These are phyloP conservation scores for Kwoniella sp. DNA, from an alignment of 768 basidiomycete species.

Conservation along the genomic window DNA sequence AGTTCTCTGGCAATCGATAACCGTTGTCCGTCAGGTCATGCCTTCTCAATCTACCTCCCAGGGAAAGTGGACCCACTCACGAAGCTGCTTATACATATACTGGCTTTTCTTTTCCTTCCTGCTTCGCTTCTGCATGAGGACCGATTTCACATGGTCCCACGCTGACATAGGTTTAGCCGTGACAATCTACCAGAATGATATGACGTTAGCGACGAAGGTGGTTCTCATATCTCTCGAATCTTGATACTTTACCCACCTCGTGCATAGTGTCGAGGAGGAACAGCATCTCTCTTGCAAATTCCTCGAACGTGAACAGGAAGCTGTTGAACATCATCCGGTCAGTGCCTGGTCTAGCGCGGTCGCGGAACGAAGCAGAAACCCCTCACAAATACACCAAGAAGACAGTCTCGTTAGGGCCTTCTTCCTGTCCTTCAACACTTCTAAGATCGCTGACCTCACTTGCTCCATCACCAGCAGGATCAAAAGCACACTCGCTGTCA, in stretches of 20 bases:
- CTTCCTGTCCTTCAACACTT: conserved; percentile 14
- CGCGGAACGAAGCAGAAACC: not conserved
- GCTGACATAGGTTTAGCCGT: conserved; percentile 29
- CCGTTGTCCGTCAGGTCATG: not conserved
- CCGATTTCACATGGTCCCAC: conserved; percentile 34
- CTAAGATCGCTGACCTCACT: conserved; percentile 20
- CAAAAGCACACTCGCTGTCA: not conserved
- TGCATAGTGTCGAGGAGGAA: conserved; percentile 82
- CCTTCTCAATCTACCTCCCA: too few relatives aligned
- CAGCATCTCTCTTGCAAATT: conserved; percentile 82
- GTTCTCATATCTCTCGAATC: not conserved
- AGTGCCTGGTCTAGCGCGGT: not conserved
- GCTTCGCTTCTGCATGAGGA: conserved; percentile 13
- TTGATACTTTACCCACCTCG: conserved; percentile 59
- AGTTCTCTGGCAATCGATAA: conserved; percentile 37
- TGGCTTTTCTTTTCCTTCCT: conserved; percentile 25
- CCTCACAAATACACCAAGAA: conserved; percentile 91
- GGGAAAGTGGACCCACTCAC: conserved; percentile 34
- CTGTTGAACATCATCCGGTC: conserved; percentile 58
- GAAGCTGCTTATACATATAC: conserved; percentile 51
- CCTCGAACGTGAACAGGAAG: conserved; percentile 94
- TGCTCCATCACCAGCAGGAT: not conserved
- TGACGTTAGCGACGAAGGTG: not conserved
- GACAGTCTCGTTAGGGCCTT: conserved; percentile 69
- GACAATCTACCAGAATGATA: conserved; percentile 26